Evolutionary conservation across 345 rosid species (phyloP), one percentile per base, ranked within the genome.

Genomic region (Citrus sp.): DNA sequence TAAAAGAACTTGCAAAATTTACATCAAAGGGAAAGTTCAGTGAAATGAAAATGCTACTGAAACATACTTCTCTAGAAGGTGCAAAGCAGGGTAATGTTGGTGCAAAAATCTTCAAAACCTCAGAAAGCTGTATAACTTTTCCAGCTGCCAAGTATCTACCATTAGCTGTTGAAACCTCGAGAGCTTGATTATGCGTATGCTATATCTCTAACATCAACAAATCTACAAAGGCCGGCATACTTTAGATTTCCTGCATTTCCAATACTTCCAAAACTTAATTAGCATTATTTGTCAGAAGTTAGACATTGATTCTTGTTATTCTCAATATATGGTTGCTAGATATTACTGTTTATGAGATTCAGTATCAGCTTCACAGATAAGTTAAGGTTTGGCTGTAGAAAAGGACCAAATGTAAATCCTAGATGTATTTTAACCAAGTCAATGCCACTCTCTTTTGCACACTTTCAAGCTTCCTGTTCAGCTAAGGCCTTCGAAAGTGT

Each of bases 141-240:
- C 76, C 84, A 54, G 82, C 89, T 28, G 82, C 6, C 69, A 84
- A 67, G 65, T 88, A 85, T 78, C 90, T 63, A 10, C 90, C 89
- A 2, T 51, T 82, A 22, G 92, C 91, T 62, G 85, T 82, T 67
- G 89, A 75, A 58, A 79, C 13, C 80, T 89, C 89, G 55, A 85
- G 78, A 9, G 89, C 94, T 84, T 77, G 84, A 46, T 88, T 75
- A 84, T 88, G 94, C 2, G 86, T 88, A 42, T 24, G 89, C 89
- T n/a, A 86, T 82, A 66, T 90, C 87, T 78, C 87, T 87, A 27
- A 84, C 89, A 67, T 89, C 80, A 66, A 90, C 84, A 78, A 85
- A 85, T 76, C 88, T 78, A 16, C 61, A 65, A 72, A 27, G 6
- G 74, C 37, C 8, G 10, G 37, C 68, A 67, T 42, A 38, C 27